These are phyloP conservation scores for Aspergillus sp. DNA, from an alignment of 2,329 filamentous ascomycete species.

Conservation along the genomic window DNA sequence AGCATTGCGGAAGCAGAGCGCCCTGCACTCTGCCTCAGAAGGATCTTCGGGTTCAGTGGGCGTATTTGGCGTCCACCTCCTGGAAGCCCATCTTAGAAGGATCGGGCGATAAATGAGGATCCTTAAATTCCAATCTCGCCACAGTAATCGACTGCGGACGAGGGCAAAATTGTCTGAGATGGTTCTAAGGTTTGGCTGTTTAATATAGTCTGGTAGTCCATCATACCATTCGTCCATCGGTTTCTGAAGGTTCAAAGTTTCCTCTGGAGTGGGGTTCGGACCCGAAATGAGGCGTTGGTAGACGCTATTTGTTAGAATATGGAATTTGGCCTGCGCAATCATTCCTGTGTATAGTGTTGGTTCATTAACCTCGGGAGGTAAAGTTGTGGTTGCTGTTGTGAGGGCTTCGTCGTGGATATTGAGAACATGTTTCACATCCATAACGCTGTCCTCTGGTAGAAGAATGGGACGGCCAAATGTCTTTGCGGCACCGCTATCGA, in stretches of 20 bases:
- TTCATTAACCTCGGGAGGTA: conserved; percentile 38
- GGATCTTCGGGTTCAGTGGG: conserved; percentile 32
- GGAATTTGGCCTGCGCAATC: conserved; percentile 44
- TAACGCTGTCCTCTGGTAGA: conserved; percentile 44
- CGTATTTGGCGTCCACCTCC: conserved; percentile 33
- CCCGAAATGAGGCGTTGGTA: conserved; percentile 47
- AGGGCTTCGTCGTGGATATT: conserved; percentile 46
- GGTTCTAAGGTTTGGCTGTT: conserved; percentile 32
- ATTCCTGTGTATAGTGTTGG: conserved; percentile 47
- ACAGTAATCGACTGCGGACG: conserved; percentile 41
- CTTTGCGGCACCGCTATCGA: conserved; percentile 52
- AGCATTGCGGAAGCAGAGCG: conserved; percentile 42
- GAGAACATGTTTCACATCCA: conserved; percentile 46
- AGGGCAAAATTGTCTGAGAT: conserved; percentile 40
- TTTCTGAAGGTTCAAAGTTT: conserved; percentile 41
- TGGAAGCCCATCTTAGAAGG: conserved; percentile 41
- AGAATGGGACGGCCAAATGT: conserved; percentile 52
- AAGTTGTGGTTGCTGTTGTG: conserved; percentile 35
- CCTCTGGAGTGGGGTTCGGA: conserved; percentile 42
- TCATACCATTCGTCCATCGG: conserved; percentile 46
- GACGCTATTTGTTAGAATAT: conserved; percentile 45
- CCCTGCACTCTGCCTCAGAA: conserved; percentile 39
- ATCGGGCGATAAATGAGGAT: conserved; percentile 47
- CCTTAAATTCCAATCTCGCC: conserved; percentile 46
- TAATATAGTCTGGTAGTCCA: conserved; percentile 42